Evolutionary conservation across 2,329 filamentous ascomycete species (phyloP).

Genomic region (Xylogone sp.): DNA sequence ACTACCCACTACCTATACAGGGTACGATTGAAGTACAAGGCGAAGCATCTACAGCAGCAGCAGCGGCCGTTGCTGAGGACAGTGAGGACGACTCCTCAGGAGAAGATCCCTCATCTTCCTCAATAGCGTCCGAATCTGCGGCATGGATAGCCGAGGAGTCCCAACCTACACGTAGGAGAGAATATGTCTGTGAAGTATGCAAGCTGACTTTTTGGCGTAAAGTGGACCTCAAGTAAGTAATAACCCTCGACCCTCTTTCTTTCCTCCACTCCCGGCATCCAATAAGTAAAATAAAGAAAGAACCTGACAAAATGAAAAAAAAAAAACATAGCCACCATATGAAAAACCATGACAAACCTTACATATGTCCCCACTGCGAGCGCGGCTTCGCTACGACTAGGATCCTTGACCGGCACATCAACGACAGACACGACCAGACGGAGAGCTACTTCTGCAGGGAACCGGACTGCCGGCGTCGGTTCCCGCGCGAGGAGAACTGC

Average conservation of each 20-base stretch:
- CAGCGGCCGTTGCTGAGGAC: no score
- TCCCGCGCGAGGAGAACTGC: neutral
- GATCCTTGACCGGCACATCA: neutral
- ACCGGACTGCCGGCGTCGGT: neutral
- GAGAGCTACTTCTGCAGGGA: neutral
- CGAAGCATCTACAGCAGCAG: no score
- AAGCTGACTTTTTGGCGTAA: neutral
- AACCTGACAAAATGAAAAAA: no score
- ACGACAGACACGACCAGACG: neutral
- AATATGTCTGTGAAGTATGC: neutral
- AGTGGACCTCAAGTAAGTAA: neutral
- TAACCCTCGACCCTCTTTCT: no score
- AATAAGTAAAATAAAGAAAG: no score
- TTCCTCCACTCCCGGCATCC: no score
- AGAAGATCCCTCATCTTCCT: no score
- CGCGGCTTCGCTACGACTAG: neutral
- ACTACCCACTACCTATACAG: no score
- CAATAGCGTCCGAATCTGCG: no score
- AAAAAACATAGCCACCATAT: neutral
- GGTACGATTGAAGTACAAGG: no score
- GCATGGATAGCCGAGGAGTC: no score
- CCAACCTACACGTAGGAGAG: neutral
- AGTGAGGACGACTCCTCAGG: no score
- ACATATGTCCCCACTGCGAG: neutral
- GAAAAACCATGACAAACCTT: neutral